Percentiles rank a stretch among this genome's conserved stretches.
These are phyloP conservation scores for Pochonia chlamydosporia DNA, from an alignment of 2,329 filamentous ascomycete genomes.

Conservation along the genomic window DNA sequence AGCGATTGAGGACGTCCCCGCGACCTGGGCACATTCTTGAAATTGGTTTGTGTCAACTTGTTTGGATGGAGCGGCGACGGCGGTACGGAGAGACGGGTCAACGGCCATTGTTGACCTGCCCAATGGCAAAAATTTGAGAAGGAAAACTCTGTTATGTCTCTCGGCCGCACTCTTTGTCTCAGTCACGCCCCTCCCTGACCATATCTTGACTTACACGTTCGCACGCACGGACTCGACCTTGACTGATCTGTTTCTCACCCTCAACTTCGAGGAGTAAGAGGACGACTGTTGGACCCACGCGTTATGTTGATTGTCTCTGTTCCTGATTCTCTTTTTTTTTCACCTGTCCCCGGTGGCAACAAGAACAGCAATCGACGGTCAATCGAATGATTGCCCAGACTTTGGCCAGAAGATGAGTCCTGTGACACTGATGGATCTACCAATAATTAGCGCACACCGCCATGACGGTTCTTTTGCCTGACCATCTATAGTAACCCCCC, in stretches of 20 bases:
- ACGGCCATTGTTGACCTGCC: neutral
- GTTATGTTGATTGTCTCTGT: neutral
- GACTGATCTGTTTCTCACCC: neutral
- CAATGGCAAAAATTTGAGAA: neutral
- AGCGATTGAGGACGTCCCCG: neutral
- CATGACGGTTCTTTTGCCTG: too few species aligned
- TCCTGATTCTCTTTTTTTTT: too few species aligned
- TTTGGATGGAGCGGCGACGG: too few species aligned
- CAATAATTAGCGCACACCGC: too few species aligned
- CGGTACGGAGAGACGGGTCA: too few species aligned
- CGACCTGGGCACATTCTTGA: neutral
- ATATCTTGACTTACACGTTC: neutral
- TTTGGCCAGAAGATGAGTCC: too few species aligned
- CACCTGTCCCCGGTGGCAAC: too few species aligned
- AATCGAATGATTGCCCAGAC: too few species aligned
- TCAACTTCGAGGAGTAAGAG: neutral
- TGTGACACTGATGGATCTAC: too few species aligned
- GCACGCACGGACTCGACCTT: slow-evolving; percentile 1
- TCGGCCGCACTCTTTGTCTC: neutral
- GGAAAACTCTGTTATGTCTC: neutral
- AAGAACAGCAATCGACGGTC: too few species aligned
- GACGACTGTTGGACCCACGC: neutral
- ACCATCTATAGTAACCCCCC: too few species aligned
- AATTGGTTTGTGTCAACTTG: neutral
- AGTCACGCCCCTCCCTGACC: neutral